Conservation (phyloP, 2,329 filamentous ascomycete species). For the Neonectria punicea region DNA sequence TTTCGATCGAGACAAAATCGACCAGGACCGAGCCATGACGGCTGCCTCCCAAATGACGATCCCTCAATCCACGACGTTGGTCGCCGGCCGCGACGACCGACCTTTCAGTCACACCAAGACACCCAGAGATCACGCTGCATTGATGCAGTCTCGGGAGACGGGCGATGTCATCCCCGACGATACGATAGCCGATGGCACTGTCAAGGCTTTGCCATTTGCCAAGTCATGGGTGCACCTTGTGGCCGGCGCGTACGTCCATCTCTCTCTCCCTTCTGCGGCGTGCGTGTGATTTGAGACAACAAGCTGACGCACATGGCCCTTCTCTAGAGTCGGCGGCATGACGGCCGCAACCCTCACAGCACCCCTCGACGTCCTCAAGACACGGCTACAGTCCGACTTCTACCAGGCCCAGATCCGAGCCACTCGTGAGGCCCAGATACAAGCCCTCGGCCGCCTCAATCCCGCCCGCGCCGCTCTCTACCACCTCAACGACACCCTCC, state of each 20-base stretch:
- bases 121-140: slow-evolving; percentile 50
- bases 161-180: slow-evolving; percentile 64
- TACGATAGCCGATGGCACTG: slow-evolving; percentile 43
- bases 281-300: slow-evolving; percentile 1
- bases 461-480: slow-evolving; percentile 73
- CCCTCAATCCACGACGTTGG: slow-evolving; percentile 41
- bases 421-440: slow-evolving; percentile 68
- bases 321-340: slow-evolving; percentile 82
- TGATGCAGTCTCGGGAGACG: slow-evolving; percentile 70
- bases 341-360: slow-evolving; percentile 92
- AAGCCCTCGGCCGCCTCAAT: slow-evolving; percentile 62
- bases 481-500: slow-evolving; percentile 86
- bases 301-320: slow-evolving; percentile 28
- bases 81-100: slow-evolving; percentile 46
- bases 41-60: slow-evolving; percentile 45
- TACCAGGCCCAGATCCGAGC: slow-evolving; percentile 86
- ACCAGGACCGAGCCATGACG: slow-evolving; percentile 15
- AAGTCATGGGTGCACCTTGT: slow-evolving; percentile 94
- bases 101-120: slow-evolving; percentile 45
- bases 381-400: slow-evolving; percentile 91
- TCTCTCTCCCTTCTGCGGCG: background rate
- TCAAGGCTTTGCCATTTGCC: slow-evolving; percentile 62
- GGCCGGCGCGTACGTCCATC: slow-evolving; percentile 79
- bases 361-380: slow-evolving; percentile 93
- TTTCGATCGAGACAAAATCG: background rate